phyloP scores from a whole-genome alignment of 257 asterid genomes.

The Nicotiana otophora region DNA sequence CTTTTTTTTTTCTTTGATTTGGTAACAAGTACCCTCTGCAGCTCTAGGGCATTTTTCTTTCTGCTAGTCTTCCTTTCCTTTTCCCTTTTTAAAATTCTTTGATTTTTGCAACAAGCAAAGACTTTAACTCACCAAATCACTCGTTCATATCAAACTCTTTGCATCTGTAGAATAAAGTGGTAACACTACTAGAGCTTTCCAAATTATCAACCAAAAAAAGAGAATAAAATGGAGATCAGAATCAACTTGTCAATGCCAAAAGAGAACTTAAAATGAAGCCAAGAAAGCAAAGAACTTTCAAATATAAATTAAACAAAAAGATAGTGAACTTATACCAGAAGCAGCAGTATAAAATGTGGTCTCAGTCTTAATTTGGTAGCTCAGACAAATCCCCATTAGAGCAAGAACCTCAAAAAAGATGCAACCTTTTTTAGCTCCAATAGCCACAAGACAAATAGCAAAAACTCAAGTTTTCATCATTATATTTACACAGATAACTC shows the following conservation, averaged over 20 bases:
- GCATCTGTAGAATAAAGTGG: neutral
- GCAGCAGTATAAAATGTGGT: conserved; percentile 45
- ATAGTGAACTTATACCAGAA: conserved; percentile 32
- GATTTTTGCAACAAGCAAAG: neutral
- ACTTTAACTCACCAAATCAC: neutral
- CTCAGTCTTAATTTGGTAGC: conserved; percentile 85
- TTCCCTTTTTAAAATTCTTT: neutral
- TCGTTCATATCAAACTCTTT: neutral
- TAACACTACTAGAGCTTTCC: neutral
- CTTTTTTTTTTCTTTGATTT: too few species aligned
- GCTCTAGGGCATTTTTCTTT: neutral
- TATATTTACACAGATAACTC: conserved; percentile 13
- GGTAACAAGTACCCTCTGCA: neutral
- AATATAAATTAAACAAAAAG: neutral
- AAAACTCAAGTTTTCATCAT: conserved; percentile 24
- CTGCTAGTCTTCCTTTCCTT: neutral
- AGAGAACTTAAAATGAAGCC: too few species aligned
- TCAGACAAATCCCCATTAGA: conserved; percentile 78
- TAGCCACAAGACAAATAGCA: conserved; percentile 17
- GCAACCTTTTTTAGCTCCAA: conserved; percentile 5
- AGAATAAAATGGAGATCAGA: neutral
- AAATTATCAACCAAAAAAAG: neutral
- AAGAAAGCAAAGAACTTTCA: neutral
- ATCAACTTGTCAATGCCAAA: neutral
- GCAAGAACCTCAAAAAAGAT: conserved; percentile 9